A percentile compares a stretch with the other conserved stretches of the same genome.
Evolutionary conservation across 2,329 filamentous ascomycete genomes (phyloP).

Genomic region (Cephalotrichum gorgonifer): DNA sequence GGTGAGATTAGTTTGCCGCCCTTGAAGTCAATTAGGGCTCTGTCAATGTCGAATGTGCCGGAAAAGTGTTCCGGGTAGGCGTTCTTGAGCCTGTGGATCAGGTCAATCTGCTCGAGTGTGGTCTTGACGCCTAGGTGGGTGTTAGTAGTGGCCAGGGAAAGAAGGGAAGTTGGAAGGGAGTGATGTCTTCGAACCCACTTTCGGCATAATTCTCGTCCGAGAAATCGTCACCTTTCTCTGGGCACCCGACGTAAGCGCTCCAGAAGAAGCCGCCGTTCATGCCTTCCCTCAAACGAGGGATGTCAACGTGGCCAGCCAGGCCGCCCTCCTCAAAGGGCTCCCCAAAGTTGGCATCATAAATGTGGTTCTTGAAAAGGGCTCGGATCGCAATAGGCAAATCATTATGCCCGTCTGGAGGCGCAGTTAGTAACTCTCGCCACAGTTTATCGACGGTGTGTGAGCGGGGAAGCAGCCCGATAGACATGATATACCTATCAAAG

Average conservation of each 20-base stretch:
- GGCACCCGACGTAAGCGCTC: slow-evolving; percentile 77
- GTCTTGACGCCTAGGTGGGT: slow-evolving; percentile 42
- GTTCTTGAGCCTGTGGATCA: slow-evolving; percentile 53
- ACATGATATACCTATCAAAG: slow-evolving; percentile 35
- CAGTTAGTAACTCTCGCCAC: neutral
- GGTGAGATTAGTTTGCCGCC: slow-evolving; percentile 62
- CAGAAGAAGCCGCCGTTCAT: slow-evolving; percentile 81
- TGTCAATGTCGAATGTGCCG: slow-evolving; percentile 45
- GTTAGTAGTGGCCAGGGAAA: neutral
- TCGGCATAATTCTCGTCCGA: slow-evolving; percentile 60
- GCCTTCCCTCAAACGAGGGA: slow-evolving; percentile 63
- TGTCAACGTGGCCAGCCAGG: slow-evolving; percentile 63
- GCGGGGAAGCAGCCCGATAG: neutral
- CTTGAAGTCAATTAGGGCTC: slow-evolving; percentile 51
- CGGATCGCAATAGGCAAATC: slow-evolving; percentile 73
- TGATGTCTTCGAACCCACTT: too few species aligned
- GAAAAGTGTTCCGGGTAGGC: slow-evolving; percentile 63
- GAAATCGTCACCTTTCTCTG: slow-evolving; percentile 60
- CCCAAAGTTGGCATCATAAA: slow-evolving; percentile 66
- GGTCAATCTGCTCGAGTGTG: slow-evolving; percentile 67
- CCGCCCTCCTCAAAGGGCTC: slow-evolving; percentile 62
- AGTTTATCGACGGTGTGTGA: neutral
- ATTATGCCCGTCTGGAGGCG: slow-evolving; percentile 67
- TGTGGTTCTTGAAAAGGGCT: slow-evolving; percentile 58
- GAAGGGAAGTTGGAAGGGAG: neutral